Evolutionary conservation across 2,329 filamentous ascomycete genomes (phyloP), one percentile per base, ranked within the genome.

Genomic region (Colletotrichum sansevieriae): DNA sequence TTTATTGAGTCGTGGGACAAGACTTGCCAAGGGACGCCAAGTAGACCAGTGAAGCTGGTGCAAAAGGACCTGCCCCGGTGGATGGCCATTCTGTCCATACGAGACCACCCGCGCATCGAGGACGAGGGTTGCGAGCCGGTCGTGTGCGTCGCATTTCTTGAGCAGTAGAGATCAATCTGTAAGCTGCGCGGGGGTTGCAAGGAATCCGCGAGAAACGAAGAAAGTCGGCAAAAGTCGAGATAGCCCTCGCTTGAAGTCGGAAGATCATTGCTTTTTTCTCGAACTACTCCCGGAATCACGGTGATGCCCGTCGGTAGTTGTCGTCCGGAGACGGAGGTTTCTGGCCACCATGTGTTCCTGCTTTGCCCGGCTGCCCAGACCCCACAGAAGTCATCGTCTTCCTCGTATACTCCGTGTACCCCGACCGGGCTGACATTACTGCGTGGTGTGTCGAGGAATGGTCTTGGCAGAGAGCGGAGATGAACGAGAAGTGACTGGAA

Each of bases 1-100:
- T 35, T 56, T 52, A 63, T 66, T 61, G 66, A 61, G 55, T 60
- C 49, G 62, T 60, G 60, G 66, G 66, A 66, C 66, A 66, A 69
- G 66, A 66, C 25, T 47, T 35, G 66, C 66, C 66, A 69, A 69
- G 66, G 47, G 33, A 41, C 35, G 65, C 65, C 65, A 68, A 68
- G 65, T 37, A 65, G 65, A 43, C 56, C 49, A 59, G 56, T 47
- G 49, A 37, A 47, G 35, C 47, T 62, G 66, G 66, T 62, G 66
- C 66, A 57, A 60, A 65, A 62, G 63, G 56, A 56, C 49, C 61
- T 33, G 56, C 66, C 44, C 39, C 64, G 61, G 65, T 59, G 65
- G 65, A 41, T 47, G 22, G 54, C 62, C 51, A 66, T 57, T 49
- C 37, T 51, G 11, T 43, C 56, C 62, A 65, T 65, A 65, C 66